A percentile compares a stretch with the other conserved stretches of the same genome.
phyloP scores from a whole-genome alignment of 441 rosid species.

The Kokia cookei region DNA sequence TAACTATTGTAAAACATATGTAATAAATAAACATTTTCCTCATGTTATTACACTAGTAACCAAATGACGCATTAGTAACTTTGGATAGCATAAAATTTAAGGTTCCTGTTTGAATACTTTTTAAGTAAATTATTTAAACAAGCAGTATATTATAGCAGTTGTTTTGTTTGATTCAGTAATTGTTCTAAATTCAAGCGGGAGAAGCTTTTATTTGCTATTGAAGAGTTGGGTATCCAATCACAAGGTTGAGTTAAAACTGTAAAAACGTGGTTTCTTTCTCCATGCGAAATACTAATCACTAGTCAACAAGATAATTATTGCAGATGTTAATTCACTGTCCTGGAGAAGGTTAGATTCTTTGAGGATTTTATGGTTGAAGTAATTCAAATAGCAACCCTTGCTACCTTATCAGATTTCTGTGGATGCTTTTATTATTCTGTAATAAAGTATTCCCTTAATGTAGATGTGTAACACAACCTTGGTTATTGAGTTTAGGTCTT shows the following conservation, averaged over 20 bases:
- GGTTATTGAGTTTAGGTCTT: background rate
- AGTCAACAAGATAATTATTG: background rate
- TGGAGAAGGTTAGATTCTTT: background rate
- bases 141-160: background rate
- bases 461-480: background rate
- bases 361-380: background rate
- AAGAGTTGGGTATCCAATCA: background rate
- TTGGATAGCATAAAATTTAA: background rate
- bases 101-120: background rate
- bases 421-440: background rate
- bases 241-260: background rate
- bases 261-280: background rate
- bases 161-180: background rate
- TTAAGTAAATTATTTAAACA: background rate
- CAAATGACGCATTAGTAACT: background rate
- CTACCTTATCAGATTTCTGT: background rate
- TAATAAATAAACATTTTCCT: no score
- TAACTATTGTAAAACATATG: no score
- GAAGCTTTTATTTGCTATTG: background rate
- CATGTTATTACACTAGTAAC: no score
- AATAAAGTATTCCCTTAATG: background rate
- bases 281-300: background rate
- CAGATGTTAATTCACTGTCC: background rate
- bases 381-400: background rate
- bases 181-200: background rate